Conservation (phyloP, 345 rosid genomes). For the Noccaea caerulescens region DNA sequence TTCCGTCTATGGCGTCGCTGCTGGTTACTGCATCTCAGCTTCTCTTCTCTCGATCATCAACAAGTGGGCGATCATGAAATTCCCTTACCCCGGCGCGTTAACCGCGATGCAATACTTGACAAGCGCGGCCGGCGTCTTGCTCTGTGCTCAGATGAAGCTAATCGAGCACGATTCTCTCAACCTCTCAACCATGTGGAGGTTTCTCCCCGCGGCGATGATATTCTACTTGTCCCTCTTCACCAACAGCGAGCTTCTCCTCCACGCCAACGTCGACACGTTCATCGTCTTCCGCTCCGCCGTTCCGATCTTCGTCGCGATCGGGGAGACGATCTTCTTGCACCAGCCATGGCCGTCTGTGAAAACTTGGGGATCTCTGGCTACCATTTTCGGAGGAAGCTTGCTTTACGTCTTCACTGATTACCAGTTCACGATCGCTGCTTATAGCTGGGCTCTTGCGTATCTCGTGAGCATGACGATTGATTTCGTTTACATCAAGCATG, state of each 20-base stretch:
- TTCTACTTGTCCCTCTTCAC: constrained; percentile 93
- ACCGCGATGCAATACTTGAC: constrained; percentile 93
- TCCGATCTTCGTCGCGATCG: constrained; percentile 90
- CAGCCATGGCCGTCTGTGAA: constrained; percentile 90
- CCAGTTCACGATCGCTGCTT: constrained; percentile 81
- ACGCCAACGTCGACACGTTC: constrained; percentile 97
- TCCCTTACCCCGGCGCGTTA: constrained; percentile 94
- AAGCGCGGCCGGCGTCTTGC: constrained; percentile 79
- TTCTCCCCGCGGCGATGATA: constrained; percentile 91
- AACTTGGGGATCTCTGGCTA: constrained; percentile 80
- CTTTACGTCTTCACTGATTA: constrained; percentile 88
- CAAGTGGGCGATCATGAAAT: constrained; percentile 97
- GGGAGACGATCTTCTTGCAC: constrained; percentile 80
- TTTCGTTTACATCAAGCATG: constrained; percentile 97
- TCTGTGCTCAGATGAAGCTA: constrained; percentile 62
- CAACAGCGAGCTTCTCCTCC: constrained; percentile 95
- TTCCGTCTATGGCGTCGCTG: constrained; percentile 77
- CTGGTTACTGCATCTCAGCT: constrained; percentile 94
- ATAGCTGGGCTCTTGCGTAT: constrained; percentile 92
- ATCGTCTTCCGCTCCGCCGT: constrained; percentile 91
- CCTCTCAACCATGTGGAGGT: constrained; percentile 86
- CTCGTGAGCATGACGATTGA: constrained; percentile 92
- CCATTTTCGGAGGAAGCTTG: constrained; percentile 87
- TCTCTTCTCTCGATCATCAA: constrained; percentile 92
- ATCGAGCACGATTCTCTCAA: constrained; percentile 73